These are phyloP conservation scores for Dothideomycetes sp. DNA, from an alignment of 2,329 filamentous ascomycete genomes.

Conservation along the genomic window DNA sequence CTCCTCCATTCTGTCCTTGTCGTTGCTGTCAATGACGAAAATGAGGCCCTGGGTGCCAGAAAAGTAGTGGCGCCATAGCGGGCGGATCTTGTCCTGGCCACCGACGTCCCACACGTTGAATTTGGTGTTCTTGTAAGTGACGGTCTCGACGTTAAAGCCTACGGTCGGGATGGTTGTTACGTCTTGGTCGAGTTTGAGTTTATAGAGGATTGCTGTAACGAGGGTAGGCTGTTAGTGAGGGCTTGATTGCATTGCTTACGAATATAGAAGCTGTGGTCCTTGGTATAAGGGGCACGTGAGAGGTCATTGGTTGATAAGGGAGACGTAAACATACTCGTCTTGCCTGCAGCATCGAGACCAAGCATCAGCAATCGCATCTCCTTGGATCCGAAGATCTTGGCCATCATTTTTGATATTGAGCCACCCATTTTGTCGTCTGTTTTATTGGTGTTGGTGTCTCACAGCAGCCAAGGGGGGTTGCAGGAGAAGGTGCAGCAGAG, in stretches of 20 bases:
- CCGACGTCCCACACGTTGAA: conserved; percentile 99
- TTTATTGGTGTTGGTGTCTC: neutral
- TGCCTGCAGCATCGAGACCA: conserved; percentile 91
- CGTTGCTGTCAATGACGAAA: conserved; percentile 98
- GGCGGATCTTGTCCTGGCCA: conserved; percentile 99
- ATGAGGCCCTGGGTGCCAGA: conserved; percentile 98
- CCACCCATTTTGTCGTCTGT: conserved; percentile 64
- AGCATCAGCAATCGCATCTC: conserved; percentile 98
- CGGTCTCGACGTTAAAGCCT: conserved; percentile 99
- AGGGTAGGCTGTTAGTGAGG: too few relatives aligned
- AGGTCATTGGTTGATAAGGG: too few relatives aligned
- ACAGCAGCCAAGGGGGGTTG: too few relatives aligned
- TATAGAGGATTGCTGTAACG: conserved; percentile 85
- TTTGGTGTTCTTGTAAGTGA: conserved; percentile 99
- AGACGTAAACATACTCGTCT: conserved; percentile 56
- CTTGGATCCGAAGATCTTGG: conserved; percentile 98
- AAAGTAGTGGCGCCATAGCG: conserved; percentile 99
- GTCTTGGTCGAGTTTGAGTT: conserved; percentile 98
- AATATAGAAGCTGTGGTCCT: too few relatives aligned
- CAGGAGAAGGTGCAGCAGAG: too few relatives aligned
- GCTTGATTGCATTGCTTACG: too few relatives aligned
- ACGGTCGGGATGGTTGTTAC: conserved; percentile 99
- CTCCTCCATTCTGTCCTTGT: conserved; percentile 95
- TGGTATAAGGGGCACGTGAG: too few relatives aligned
- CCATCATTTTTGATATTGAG: conserved; percentile 87